Evolutionary conservation across 768 basidiomycete species (phyloP), one percentile per base, ranked within the genome.

Genomic region (Pleurotus djamor): DNA sequence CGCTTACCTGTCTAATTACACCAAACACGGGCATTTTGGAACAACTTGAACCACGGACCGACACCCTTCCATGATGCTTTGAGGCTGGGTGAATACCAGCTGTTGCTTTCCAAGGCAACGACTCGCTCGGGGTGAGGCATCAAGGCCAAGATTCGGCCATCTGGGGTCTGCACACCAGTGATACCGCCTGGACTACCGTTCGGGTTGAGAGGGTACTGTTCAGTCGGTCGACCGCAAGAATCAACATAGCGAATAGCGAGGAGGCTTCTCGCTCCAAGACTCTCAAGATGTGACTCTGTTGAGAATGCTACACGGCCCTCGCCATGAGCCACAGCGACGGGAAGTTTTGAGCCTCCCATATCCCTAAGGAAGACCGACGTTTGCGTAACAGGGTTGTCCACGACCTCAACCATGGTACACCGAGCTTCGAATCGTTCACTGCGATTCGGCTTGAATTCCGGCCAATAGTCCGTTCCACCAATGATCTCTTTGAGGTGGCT

Each of bases 101-200:
- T 96, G 68, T 96, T 97, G 66, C 88, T 90, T 67, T 91, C 91
- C 59, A 91, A 67, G 34, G 85, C 80, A 16, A 85, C 82, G 4
- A 92, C 90, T 13, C 96, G 86, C 71, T 98, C 97, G 0, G 96
- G 96, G 74, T 98, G 97, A 13, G 97, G 97, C 97, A 99, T 99
- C 66, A 98, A 73, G 0, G 94, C 95, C 57, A 98, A 77, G 7
- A 99, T 89, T n/a, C 95, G 83, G 9, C 97, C 97, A 66, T 88
- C 83, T 0, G 84, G 81, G 5, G 93, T 94, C 64, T 93, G 90
- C 28, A 98, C 82, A 16, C 94, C 97, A 10, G 96, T 90, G 48
- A 96, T 85, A 4, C 95, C 97, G 4, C 79, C 86, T 0, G 88
- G 84, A 66, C 91, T 91, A 45, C 92, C 92, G 61, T 94, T 94